These are phyloP conservation scores for Lentinula lateritia DNA, from an alignment of 768 basidiomycete genomes.

Conservation along the genomic window DNA sequence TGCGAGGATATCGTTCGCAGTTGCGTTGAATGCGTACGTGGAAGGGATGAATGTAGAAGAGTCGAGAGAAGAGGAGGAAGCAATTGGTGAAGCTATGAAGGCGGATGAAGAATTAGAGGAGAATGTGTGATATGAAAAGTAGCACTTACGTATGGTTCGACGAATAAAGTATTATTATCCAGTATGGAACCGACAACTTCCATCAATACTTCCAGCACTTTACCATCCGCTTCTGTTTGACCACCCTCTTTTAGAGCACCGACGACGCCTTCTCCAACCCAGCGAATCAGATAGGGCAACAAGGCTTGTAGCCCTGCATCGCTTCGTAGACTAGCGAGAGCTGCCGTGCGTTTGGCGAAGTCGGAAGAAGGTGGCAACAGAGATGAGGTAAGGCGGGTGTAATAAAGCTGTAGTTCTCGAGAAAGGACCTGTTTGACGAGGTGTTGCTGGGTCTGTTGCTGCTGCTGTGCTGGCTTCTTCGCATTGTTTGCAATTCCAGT, in stretches of 20 bases:
- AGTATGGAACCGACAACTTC: constrained; percentile 82
- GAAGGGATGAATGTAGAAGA: constrained; percentile 82
- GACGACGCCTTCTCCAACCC: constrained; percentile 89
- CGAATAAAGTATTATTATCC: constrained; percentile 83
- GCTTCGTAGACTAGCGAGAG: constrained; percentile 80
- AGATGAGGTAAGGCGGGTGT: constrained; percentile 82
- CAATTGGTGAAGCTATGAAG: constrained; percentile 83
- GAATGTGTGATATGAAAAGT: not conserved
- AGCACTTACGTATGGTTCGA: constrained; percentile 88
- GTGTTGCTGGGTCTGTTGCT: constrained; percentile 57
- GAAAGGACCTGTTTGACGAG: constrained; percentile 91
- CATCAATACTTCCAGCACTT: constrained; percentile 72
- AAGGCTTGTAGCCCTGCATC: constrained; percentile 92
- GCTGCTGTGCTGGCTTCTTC: constrained; percentile 23
- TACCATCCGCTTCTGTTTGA: constrained; percentile 61
- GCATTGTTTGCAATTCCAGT: constrained; percentile 19
- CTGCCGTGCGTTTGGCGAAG: constrained; percentile 74
- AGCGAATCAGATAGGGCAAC: constrained; percentile 89
- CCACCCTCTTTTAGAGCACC: constrained; percentile 48
- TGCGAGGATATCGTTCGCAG: constrained; percentile 80
- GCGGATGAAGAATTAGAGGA: not conserved
- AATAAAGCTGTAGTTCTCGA: constrained; percentile 91
- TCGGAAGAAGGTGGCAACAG: constrained; percentile 70
- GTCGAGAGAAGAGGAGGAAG: constrained; percentile 90
- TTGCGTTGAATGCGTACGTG: constrained; percentile 60